Conservation (phyloP, 129 eudicot species). For the Chrysanthemum makinoi region DNA sequence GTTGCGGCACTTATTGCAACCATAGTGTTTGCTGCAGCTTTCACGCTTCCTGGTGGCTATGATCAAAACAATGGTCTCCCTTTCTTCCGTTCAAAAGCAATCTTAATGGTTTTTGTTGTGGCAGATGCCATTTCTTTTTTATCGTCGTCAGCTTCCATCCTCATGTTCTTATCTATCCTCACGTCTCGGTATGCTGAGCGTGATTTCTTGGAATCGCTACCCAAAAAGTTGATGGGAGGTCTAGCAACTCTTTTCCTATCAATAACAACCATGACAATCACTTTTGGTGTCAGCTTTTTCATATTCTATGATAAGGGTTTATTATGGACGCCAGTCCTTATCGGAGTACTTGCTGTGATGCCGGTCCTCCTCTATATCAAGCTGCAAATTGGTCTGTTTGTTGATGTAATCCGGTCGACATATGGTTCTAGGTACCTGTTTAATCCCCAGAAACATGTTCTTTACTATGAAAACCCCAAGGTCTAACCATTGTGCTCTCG, state of each 20-base stretch:
- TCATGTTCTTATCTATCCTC: conserved; percentile 25
- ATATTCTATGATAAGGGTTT: conserved; percentile 24
- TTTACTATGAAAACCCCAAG: conserved; percentile 14
- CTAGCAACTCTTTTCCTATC: conserved; percentile 22
- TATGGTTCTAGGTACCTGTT: conserved; percentile 22
- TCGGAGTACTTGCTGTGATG: conserved; percentile 23
- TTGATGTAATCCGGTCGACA: conserved; percentile 12
- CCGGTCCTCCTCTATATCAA: conserved; percentile 14
- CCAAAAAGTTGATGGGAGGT: conserved; percentile 25
- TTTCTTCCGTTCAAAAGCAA: neutral
- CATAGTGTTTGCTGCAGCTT: conserved; percentile 41
- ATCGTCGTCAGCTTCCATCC: conserved; percentile 15
- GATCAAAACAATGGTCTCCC: conserved; percentile 18
- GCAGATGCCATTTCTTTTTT: conserved; percentile 34
- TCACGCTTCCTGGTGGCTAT: conserved; percentile 43
- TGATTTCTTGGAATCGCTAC: conserved; percentile 30
- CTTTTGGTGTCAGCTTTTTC: conserved; percentile 32
- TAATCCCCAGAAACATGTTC: conserved; percentile 22
- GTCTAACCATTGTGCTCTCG: conserved; percentile 17
- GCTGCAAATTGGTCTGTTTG: conserved; percentile 20
- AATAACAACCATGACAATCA: conserved; percentile 16
- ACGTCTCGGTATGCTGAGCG: conserved; percentile 35
- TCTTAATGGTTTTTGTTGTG: conserved; percentile 28
- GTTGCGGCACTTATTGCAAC: conserved; percentile 44
- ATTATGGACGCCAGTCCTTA: conserved; percentile 29